Base-by-base conservation (phyloP, 306 rosid species). In the Cicer arietinum region DNA sequence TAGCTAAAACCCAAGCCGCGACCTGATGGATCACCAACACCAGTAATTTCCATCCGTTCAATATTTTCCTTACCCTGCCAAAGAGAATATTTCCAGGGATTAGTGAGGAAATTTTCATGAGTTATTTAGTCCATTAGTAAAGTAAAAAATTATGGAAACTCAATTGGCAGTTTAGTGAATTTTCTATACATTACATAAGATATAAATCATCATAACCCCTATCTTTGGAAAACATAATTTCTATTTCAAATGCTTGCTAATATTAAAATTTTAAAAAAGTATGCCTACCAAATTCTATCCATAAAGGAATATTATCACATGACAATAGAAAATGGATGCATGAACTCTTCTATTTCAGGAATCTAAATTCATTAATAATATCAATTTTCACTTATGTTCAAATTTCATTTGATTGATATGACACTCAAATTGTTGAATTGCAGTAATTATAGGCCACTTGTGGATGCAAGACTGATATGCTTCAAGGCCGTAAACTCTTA, bases 21-120 rank as follows among this genome's bases (percentile, higher is more conserved):
- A 44, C 98, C 96, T 58, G 98, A 91, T 56, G 97, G 98, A 83
- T 94, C 98, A 53, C 98, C 98, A 71, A 91, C 96, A 76, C 98
- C 98, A 80, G 93, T 91, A 65, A 94, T 87, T 87, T 94, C 98
- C 89, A 94, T 63, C 39, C 96, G 88, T 68, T 94, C 97, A 80
- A 94, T 91, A 79, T 86, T 94, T 87, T 94, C 97, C 79, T 86
- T 91, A 35, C 98, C 98, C 98, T 94, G 80, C 46, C 41, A 48
- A 50, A 72, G 7, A 57, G 6, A 64, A 54, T 25, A 40, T 56
- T 17, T 17, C 44, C 62, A 74, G 20, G 6, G 42, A 10, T 44
- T 6, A 9, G 13, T 14, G 66, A 30, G 11, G 16, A 73, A 64
- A 60, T 20, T 48, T 61, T 18, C 45, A 50, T 42, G 35, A 75